Evolutionary conservation across 495 filamentous ascomycete genomes (phyloP).

Genomic region (Aspergillus sclerotiicarbonarius): DNA sequence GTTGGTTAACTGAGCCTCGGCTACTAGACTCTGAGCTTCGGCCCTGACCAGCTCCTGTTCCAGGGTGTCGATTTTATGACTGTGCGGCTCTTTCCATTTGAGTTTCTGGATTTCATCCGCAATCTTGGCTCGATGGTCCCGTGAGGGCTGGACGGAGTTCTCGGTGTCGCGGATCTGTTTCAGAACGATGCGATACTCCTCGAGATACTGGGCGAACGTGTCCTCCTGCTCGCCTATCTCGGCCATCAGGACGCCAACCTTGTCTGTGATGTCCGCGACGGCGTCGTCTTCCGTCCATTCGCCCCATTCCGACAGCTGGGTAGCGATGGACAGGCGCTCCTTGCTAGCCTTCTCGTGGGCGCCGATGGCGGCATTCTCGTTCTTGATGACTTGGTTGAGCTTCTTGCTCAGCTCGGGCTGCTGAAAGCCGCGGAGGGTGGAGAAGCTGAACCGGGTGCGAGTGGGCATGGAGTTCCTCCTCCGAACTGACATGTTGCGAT

Average conservation of each 20-base stretch:
- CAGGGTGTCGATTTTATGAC: conserved; percentile 68
- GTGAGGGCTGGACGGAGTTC: conserved; percentile 83
- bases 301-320: conserved; percentile 95
- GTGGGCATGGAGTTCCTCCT: conserved; percentile 37
- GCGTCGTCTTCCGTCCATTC: conserved; percentile 83
- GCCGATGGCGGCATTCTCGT: conserved; percentile 77
- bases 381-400: conserved; percentile 88
- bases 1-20: conserved; percentile 95
- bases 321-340: conserved; percentile 77
- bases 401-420: conserved; percentile 83
- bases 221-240: conserved; percentile 95
- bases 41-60: conserved; percentile 96
- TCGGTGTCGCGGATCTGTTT: conserved; percentile 94
- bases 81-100: conserved; percentile 84
- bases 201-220: conserved; percentile 76
- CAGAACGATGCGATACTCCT: conserved; percentile 74
- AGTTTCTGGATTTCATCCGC: conserved; percentile 85
- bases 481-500: conserved; percentile 60
- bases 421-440: conserved; percentile 74
- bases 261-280: conserved; percentile 86
- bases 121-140: conserved; percentile 81
- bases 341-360: conserved; percentile 79
- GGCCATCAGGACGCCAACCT: conserved; percentile 84
- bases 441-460: conserved; percentile 71
- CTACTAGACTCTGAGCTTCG: conserved; percentile 92